phyloP scores from a whole-genome alignment of 768 basidiomycete species.

The Lactarius hengduanensis region DNA sequence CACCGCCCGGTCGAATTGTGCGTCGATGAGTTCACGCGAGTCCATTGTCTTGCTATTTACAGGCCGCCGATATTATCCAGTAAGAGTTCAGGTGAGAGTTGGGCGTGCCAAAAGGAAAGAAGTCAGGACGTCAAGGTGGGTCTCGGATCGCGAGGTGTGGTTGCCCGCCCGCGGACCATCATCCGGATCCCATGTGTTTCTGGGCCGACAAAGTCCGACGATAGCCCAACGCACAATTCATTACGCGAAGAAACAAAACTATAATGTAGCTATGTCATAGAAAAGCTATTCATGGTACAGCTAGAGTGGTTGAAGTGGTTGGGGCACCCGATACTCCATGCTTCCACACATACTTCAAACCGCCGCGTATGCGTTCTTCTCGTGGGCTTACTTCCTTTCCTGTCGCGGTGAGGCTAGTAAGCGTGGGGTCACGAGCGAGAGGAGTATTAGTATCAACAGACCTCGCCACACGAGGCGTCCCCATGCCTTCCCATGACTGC shows the following conservation, averaged over 20 bases:
- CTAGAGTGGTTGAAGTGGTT: neutral
- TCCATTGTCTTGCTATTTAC: slow-evolving; percentile 44
- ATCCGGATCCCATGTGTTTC: slow-evolving; percentile 8
- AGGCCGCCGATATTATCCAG: neutral
- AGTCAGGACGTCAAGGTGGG: neutral
- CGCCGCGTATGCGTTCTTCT: slow-evolving; percentile 66
- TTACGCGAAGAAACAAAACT: slow-evolving; percentile 6
- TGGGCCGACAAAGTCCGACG: slow-evolving; percentile 1
- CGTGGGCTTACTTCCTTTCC: slow-evolving; percentile 58
- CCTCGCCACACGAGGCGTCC: slow-evolving; percentile 78
- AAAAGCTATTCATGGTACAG: slow-evolving; percentile 8
- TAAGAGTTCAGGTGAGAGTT: neutral
- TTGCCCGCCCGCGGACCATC: neutral
- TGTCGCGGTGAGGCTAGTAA: slow-evolving; percentile 32
- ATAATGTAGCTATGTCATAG: neutral
- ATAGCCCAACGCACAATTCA: neutral
- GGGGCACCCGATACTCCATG: slow-evolving; percentile 48
- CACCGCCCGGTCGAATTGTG: slow-evolving; percentile 91
- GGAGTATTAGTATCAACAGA: slow-evolving; percentile 35
- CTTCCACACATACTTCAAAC: slow-evolving; percentile 73
- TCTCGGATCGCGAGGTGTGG: neutral
- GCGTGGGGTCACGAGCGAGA: slow-evolving; percentile 15
- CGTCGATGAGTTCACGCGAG: slow-evolving; percentile 65
- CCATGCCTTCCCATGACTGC: slow-evolving; percentile 81
- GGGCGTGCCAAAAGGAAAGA: slow-evolving; percentile 1